phyloP scores from a whole-genome alignment of 768 basidiomycete species.

The Mycena floridula region DNA sequence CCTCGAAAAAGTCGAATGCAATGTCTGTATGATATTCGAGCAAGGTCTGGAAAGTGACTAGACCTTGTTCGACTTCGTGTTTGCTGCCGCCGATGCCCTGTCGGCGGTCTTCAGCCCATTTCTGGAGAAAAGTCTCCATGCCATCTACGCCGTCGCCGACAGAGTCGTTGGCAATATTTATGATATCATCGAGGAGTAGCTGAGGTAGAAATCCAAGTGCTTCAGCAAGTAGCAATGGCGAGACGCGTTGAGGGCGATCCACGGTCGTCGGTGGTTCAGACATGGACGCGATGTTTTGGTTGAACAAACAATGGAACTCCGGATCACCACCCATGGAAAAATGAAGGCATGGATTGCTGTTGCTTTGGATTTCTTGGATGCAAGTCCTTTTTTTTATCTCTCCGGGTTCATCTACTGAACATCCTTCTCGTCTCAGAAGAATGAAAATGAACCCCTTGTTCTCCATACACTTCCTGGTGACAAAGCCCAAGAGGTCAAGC shows the following conservation, averaged over 20 bases:
- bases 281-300: constrained; percentile 2
- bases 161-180: constrained; percentile 76
- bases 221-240: constrained; percentile 57
- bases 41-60: constrained; percentile 83
- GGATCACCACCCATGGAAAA: constrained; percentile 54
- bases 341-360: constrained; percentile 45
- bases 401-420: no score
- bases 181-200: constrained; percentile 79
- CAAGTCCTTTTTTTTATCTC: constrained; percentile 18
- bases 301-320: constrained; percentile 18
- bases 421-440: constrained; percentile 27
- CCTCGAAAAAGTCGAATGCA: constrained; percentile 89
- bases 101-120: constrained; percentile 66
- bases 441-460: constrained; percentile 41
- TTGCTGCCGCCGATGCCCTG: constrained; percentile 38
- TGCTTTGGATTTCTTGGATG: constrained; percentile 50
- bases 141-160: constrained; percentile 75
- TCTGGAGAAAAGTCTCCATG: constrained; percentile 70
- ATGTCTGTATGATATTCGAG: constrained; percentile 85
- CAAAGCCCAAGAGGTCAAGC: constrained; percentile 5
- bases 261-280: neutral
- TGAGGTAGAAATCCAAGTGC: constrained; percentile 83
- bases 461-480: constrained; percentile 53
- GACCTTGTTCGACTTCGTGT: constrained; percentile 71
- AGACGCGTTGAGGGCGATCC: constrained; percentile 13